A percentile compares a stretch with the other conserved stretches of the same genome.
phyloP scores from a whole-genome alignment of 1,284 basidiomycete genomes.

The Ceratobasidium sp. region DNA sequence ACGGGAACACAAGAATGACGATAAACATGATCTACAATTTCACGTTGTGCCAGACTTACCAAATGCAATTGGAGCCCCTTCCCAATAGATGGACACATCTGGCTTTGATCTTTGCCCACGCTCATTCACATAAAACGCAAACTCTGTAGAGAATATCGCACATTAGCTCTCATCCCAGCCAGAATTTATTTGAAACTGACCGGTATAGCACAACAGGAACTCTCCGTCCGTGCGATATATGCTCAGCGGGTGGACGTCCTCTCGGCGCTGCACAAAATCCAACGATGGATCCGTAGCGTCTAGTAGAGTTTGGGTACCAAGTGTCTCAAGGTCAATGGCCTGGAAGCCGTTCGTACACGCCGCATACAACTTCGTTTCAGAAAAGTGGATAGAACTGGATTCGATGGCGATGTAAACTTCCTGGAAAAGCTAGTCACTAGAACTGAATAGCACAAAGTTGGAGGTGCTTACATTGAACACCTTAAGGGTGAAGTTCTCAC shows the following conservation, averaged over 20 bases:
- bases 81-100: constrained; percentile 97
- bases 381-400: constrained; percentile 95
- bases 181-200: no score
- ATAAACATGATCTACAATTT: no score
- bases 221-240: constrained; percentile 98
- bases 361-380: constrained; percentile 97
- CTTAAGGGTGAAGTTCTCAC: constrained; percentile 90
- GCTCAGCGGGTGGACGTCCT: no score
- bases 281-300: constrained; percentile 92
- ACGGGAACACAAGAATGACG: no score
- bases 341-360: constrained; percentile 99
- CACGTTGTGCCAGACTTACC: no score
- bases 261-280: no score
- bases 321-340: constrained; percentile 96
- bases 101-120: constrained; percentile 92
- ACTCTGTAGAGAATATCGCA: constrained; percentile 79
- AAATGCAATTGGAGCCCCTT: constrained; percentile 93
- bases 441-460: no score
- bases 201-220: constrained; percentile 97
- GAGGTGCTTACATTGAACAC: constrained; percentile 83
- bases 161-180: no score
- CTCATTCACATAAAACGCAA: constrained; percentile 99
- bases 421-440: no score
- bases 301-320: constrained; percentile 96
- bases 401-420: constrained; percentile 99